Base-by-base conservation (phyloP, 2,329 filamentous ascomycete genomes). In the Colletotrichum falcatum region DNA sequence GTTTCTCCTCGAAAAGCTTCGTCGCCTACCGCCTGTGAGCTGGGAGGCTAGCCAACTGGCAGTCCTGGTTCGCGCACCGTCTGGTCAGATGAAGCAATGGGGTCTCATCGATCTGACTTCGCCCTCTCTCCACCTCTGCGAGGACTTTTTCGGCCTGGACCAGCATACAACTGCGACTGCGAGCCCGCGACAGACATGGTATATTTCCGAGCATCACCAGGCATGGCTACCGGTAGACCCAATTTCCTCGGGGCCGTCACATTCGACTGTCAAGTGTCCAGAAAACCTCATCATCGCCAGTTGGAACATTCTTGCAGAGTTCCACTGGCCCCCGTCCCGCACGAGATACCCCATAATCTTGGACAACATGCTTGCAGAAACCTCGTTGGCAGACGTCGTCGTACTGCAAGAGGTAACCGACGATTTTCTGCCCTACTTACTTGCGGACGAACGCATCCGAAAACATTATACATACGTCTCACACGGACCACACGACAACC, bases 391-490 rank as follows among this genome's bases (percentile, higher is more conserved):
- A 9, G 86, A 88, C 66, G 77, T 87, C 3, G 73, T 88, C 11
- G 80, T 88, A 3, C 81, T 92, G 6, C 85, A 92, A 76, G 90
- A 92, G 78, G 87, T 92, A 1, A 90, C 89, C 0, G 89, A 92
- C 71, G 83, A 88, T 49, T 91, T 92, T 70, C 83, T 92, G 0
- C 82, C 83, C 0, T 85, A 83, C 66, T 79, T 92, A 0, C 84
- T 92, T 1, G 74, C 76, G 3, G 77, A 87, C 65, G 69, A 79
- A 2, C 74, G 78, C 2, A 80, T 92, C 30, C 82, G 83, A 35
- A 73, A 78, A 14, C 79, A 77, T 2, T 92, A 90, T 72, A 82
- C 85, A 1, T 91, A 86, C 75, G 78, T 81, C n/a, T 89, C 88
- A 1, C 85, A 90, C 75, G 88, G 84, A 0, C 87, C 89, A 1